Conservation (phyloP, 2,329 filamentous ascomycete species). For the Colletotrichum orbiculare region DNA sequence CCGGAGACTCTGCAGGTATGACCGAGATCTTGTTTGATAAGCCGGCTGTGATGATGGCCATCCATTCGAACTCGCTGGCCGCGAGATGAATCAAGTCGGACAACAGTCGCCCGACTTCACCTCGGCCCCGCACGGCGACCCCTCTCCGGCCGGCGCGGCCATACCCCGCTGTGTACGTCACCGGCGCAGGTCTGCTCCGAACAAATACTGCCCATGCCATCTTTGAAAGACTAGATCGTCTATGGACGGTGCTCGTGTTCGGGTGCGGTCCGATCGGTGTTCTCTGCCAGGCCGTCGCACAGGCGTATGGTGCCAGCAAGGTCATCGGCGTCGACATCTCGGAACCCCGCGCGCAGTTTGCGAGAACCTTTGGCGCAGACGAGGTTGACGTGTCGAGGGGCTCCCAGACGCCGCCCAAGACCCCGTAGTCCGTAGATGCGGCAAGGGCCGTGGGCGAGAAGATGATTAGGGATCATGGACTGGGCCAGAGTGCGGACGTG, state of each 20-base stretch:
- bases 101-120: slow-evolving; percentile 22
- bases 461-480: slow-evolving; percentile 51
- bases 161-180: slow-evolving; percentile 29
- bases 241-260: slow-evolving; percentile 55
- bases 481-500: slow-evolving; percentile 59
- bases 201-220: not conserved
- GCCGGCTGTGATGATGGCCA: no score
- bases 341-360: slow-evolving; percentile 53
- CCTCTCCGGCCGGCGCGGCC: slow-evolving; percentile 23
- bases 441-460: slow-evolving; percentile 62
- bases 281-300: slow-evolving; percentile 57
- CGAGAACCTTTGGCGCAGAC: slow-evolving; percentile 56
- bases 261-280: slow-evolving; percentile 63
- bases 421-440: slow-evolving; percentile 54
- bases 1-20: no score
- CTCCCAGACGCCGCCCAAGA: slow-evolving; percentile 52
- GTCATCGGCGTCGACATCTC: slow-evolving; percentile 61
- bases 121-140: slow-evolving; percentile 28
- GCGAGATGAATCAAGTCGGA: not conserved
- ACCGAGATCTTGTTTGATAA: no score
- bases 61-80: no score
- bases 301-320: slow-evolving; percentile 56
- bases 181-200: slow-evolving; percentile 1
- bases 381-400: slow-evolving; percentile 52
- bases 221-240: no score